A percentile compares a stretch with the other conserved stretches of the same genome.
These are phyloP conservation scores for Solanum hybrid DNA, from an alignment of 305 asterid genomes.

Conservation along the genomic window DNA sequence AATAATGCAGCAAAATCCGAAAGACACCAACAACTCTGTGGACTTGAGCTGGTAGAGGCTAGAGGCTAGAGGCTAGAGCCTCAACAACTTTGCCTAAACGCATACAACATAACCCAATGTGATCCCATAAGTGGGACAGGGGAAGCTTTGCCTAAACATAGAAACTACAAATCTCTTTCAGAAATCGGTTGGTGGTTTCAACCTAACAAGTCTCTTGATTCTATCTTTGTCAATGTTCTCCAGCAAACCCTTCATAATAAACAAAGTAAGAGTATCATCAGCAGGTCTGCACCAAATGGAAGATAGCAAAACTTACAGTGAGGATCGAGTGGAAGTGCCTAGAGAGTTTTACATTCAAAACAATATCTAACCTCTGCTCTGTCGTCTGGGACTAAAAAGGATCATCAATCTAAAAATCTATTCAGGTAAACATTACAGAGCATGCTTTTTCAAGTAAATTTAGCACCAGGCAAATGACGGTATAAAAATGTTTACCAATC, in stretches of 20 bases:
- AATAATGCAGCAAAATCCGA: background rate
- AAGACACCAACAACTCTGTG: background rate
- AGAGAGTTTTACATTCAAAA: background rate
- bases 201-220: conserved; percentile 66
- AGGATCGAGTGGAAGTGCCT: background rate
- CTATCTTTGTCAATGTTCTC: conserved; percentile 13
- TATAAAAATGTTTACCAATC: background rate
- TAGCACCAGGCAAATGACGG: background rate
- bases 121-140: background rate
- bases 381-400: background rate
- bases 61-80: background rate
- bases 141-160: background rate
- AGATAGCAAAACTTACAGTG: background rate
- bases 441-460: background rate
- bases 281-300: background rate
- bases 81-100: background rate
- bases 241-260: conserved; percentile 28
- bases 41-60: background rate
- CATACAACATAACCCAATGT: background rate
- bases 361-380: background rate
- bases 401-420: background rate
- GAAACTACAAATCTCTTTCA: conserved; percentile 10
- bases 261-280: background rate
- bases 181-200: conserved; percentile 76
- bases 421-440: background rate